Conservation (phyloP, 306 rosid species). For the Cucurbita pepo region DNA sequence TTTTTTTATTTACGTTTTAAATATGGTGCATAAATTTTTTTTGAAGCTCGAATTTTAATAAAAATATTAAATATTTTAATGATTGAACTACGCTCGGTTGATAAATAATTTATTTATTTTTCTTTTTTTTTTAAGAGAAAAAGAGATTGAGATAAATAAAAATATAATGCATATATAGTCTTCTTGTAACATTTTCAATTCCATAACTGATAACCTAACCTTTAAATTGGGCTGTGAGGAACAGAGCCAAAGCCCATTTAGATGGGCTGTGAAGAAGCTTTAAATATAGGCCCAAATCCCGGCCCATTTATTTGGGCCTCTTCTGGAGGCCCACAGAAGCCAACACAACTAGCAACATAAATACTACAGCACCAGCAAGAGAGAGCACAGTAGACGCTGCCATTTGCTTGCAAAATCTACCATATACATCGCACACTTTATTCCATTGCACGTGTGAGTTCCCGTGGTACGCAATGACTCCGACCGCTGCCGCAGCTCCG, state of each 20-base stretch:
- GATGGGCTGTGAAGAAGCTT: not conserved
- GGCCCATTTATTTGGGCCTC: not conserved
- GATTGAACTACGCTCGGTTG: too few relatives aligned
- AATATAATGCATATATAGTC: too few relatives aligned
- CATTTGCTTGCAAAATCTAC: slow-evolving; percentile 33
- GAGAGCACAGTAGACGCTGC: slow-evolving; percentile 34
- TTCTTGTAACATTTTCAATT: not conserved
- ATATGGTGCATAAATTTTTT: too few relatives aligned
- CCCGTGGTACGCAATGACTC: slow-evolving; percentile 43
- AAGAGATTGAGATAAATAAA: too few relatives aligned
- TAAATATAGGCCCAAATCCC: not conserved
- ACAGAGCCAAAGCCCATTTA: not conserved
- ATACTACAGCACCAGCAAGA: slow-evolving; percentile 23
- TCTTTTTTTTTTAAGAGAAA: too few relatives aligned
- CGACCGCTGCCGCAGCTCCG: slow-evolving; percentile 46
- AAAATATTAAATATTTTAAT: too few relatives aligned
- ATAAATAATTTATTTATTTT: too few relatives aligned
- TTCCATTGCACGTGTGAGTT: slow-evolving; percentile 72
- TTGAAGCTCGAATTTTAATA: too few relatives aligned
- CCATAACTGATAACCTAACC: not conserved
- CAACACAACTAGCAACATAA: slow-evolving; percentile 26
- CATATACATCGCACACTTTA: slow-evolving; percentile 54
- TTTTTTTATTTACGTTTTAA: too few relatives aligned
- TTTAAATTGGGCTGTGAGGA: not conserved
- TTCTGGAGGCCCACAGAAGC: slow-evolving; percentile 18